Evolutionary conservation across 163 green algal genomes (phyloP).

Genomic region (Prototheca wickerhamii): DNA sequence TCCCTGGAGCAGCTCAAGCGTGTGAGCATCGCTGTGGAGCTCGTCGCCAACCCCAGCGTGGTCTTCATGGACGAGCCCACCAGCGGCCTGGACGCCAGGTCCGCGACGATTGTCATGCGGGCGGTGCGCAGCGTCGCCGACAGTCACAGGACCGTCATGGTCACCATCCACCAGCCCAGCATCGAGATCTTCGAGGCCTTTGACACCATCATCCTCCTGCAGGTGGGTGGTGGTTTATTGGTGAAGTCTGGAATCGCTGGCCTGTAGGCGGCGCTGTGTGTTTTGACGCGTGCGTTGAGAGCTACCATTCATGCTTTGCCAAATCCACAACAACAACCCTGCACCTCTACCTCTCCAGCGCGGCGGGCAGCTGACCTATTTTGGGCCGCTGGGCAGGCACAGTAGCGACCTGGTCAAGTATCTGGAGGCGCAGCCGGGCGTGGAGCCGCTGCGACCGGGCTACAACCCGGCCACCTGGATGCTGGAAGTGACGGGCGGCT

Average conservation of each 20-base stretch:
- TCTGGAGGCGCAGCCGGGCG: constrained; percentile 45
- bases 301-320: too few relatives aligned
- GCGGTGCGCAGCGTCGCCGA: constrained; percentile 35
- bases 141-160: constrained; percentile 42
- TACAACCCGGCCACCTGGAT: constrained; percentile 72
- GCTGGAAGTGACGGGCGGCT: constrained; percentile 69
- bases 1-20: constrained; percentile 44
- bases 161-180: constrained; percentile 42
- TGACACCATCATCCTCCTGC: constrained; percentile 62
- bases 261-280: too few relatives aligned
- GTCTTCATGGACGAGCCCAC: constrained; percentile 44
- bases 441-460: constrained; percentile 36
- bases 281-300: too few relatives aligned
- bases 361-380: constrained; percentile 50
- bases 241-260: too few relatives aligned
- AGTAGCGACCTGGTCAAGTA: constrained; percentile 52
- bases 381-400: constrained; percentile 53
- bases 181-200: constrained; percentile 56
- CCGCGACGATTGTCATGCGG: constrained; percentile 44
- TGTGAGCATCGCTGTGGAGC: constrained; percentile 40
- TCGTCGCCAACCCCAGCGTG: constrained; percentile 42
- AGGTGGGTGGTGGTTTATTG: too few relatives aligned
- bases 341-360: constrained; percentile 11
- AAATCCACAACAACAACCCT: too few relatives aligned
- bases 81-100: constrained; percentile 35